These are phyloP conservation scores for Hypoxylon sp. DNA, from an alignment of 2,329 filamentous ascomycete genomes.

Conservation along the genomic window DNA sequence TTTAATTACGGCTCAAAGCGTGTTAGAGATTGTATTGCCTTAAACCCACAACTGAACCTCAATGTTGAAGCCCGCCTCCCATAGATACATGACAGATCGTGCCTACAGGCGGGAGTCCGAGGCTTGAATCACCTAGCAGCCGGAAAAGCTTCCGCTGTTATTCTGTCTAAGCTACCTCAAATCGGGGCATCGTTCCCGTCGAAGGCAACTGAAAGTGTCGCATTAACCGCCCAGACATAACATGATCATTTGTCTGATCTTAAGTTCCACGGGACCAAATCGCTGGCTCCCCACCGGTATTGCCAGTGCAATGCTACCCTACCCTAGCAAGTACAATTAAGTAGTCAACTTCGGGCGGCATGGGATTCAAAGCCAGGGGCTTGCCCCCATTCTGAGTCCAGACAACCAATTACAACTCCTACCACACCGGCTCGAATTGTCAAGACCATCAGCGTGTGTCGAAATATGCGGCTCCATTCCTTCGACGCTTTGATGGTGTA, in stretches of 20 bases:
- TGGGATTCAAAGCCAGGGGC: conserved; percentile 25
- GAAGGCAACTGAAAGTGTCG: conserved; percentile 4
- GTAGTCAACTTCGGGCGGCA: conserved; percentile 20
- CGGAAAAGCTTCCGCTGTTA: not conserved
- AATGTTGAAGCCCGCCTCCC: not conserved
- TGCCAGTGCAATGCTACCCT: conserved; percentile 29
- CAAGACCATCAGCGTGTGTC: conserved; percentile 32
- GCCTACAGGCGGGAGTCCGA: not conserved
- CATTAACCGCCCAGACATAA: conserved; percentile 33
- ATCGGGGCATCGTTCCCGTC: not conserved
- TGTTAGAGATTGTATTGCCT: conserved; percentile 16
- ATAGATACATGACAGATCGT: not conserved
- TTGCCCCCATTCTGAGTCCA: conserved; percentile 14
- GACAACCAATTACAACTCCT: conserved; percentile 23
- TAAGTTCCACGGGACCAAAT: conserved; percentile 31
- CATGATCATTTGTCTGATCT: conserved; percentile 22
- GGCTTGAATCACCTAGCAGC: not conserved
- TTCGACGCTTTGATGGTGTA: conserved; percentile 16
- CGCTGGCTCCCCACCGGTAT: conserved; percentile 30
- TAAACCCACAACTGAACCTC: conserved; percentile 2
- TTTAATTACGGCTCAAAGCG: conserved; percentile 32
- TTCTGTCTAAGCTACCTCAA: not conserved
- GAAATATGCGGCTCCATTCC: conserved; percentile 33
- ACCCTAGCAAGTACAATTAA: conserved; percentile 16
- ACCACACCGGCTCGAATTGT: conserved; percentile 10